phyloP scores from a whole-genome alignment of 2,329 filamentous ascomycete genomes.

The Shiraia sp. region DNA sequence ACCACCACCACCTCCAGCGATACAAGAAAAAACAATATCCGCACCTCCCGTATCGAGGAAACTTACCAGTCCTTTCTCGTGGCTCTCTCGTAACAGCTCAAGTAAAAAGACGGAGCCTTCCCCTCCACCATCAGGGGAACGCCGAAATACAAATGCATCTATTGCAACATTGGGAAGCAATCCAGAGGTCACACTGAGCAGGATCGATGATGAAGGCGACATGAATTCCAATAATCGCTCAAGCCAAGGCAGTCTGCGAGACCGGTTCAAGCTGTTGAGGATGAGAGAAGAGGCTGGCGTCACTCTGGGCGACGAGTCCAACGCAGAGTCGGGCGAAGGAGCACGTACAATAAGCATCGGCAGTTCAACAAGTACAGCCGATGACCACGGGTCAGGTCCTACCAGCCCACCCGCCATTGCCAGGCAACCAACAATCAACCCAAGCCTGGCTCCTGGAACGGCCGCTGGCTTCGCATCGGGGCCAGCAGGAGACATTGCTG shows the following conservation, averaged over 20 bases:
- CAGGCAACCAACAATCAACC: conserved; percentile 67
- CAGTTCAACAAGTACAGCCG: conserved; percentile 15
- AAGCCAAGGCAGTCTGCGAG: conserved; percentile 49
- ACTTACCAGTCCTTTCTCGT: conserved; percentile 65
- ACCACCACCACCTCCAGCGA: conserved; percentile 39
- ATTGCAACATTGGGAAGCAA: conserved; percentile 79
- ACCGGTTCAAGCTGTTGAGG: conserved; percentile 52
- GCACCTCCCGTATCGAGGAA: conserved; percentile 60
- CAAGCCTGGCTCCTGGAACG: conserved; percentile 78
- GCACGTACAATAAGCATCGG: conserved; percentile 49
- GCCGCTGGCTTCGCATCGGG: conserved; percentile 79
- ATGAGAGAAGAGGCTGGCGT: conserved; percentile 52
- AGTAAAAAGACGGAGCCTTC: conserved; percentile 62
- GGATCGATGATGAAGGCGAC: conserved; percentile 65
- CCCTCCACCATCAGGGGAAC: conserved; percentile 54
- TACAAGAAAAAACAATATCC: conserved; percentile 31
- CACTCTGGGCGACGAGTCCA: conserved; percentile 47
- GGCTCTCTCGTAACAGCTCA: conserved; percentile 52
- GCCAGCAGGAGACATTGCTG: conserved; percentile 68
- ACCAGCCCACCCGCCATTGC: conserved; percentile 40
- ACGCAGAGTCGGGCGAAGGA: conserved; percentile 48
- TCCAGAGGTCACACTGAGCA: conserved; percentile 76
- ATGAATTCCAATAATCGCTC: conserved; percentile 32
- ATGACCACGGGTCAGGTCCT: conserved; percentile 31
- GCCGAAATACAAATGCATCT: conserved; percentile 79